Base-by-base conservation (phyloP, 1,284 basidiomycete species). In the Tilletia walkeri region DNA sequence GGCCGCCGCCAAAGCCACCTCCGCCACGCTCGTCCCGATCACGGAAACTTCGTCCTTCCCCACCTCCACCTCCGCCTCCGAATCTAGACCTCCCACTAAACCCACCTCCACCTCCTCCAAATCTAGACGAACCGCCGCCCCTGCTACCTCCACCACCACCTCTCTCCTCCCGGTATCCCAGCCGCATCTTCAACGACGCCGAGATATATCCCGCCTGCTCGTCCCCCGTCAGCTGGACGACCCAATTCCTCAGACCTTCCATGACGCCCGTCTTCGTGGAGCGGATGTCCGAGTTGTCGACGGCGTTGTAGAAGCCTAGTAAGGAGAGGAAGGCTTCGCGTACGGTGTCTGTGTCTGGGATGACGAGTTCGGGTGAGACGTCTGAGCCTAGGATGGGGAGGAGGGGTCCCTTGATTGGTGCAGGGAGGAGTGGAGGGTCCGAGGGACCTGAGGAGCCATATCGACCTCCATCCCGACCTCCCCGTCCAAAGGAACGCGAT, bases 301-400 rank as follows among this genome's bases (percentile, higher is more conserved):
- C 36, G 59, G 18, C 70, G 6, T 70, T 30, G 68, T 82, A 82
- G 73, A 72, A 80, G 65, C 79, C 79, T 7, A 80, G 74, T 54
- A 78, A 45, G 41, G 68, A 66, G 2, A 67, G 53, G 53, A 76
- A 70, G 16, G 71, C 65, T 6, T 45, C 67, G 4, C 59, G 34
- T 7, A 67, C 39, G n/a, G 12, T 20, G 2, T 65, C 70, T 65
- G 74, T 39, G 36, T 39, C 34, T 38, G 18, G 12, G 14, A 63
- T 9, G 24, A 16, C 9, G 38, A 63, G 59, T 36, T 63, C 14
- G 36, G 16, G 16, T 10, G 50, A 18, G 6, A 18, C 16, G 50
- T 24, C 20, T 18, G 50, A 53, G 10, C 10, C 9, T 14, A 38
- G 34, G 34, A 38, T 16, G 4, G 59, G 38, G 34, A 56, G 54